A percentile compares a stretch with the other conserved stretches of the same genome.
Conservation (phyloP, 495 filamentous ascomycete genomes). For the Diplogelasinospora grovesii region DNA sequence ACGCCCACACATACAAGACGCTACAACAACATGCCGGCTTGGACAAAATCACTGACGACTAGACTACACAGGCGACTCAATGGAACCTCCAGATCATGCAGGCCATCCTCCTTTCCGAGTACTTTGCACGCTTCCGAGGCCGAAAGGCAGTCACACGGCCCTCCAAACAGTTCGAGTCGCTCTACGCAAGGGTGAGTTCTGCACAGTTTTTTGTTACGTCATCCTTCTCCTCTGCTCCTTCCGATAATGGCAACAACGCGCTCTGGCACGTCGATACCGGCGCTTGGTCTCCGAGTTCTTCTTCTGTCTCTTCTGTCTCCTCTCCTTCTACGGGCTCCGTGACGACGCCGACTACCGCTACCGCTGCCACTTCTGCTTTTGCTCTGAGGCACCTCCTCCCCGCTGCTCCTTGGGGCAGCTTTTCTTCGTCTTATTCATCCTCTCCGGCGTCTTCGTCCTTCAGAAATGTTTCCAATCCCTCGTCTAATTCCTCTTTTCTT, state of each 20-base stretch:
- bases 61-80: slow-evolving; percentile 29
- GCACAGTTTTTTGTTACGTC: slow-evolving; percentile 25
- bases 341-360: slow-evolving; percentile 18
- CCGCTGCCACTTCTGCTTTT: slow-evolving; percentile 12
- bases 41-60: not conserved
- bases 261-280: slow-evolving; percentile 31
- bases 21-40: slow-evolving; percentile 8
- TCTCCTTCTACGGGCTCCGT: slow-evolving; percentile 22
- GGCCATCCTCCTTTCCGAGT: slow-evolving; percentile 48
- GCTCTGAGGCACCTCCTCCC: slow-evolving; percentile 16
- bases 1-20: not conserved
- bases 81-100: slow-evolving; percentile 48
- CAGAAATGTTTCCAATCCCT: slow-evolving; percentile 6
- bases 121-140: slow-evolving; percentile 48
- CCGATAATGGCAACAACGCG: slow-evolving; percentile 9
- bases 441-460: slow-evolving; percentile 17
- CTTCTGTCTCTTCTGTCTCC: slow-evolving; percentile 25
- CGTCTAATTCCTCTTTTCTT: slow-evolving; percentile 8
- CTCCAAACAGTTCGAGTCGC: slow-evolving; percentile 43
- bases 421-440: slow-evolving; percentile 17
- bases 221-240: slow-evolving; percentile 17
- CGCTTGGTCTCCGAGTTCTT: slow-evolving; percentile 26
- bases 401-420: slow-evolving; percentile 16
- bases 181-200: slow-evolving; percentile 47
- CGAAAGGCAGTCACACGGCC: slow-evolving; percentile 34